A percentile compares a stretch with the other conserved stretches of the same genome.
Evolutionary conservation across 2,329 filamentous ascomycete species (phyloP).

Genomic region (Botrytis elliptica): DNA sequence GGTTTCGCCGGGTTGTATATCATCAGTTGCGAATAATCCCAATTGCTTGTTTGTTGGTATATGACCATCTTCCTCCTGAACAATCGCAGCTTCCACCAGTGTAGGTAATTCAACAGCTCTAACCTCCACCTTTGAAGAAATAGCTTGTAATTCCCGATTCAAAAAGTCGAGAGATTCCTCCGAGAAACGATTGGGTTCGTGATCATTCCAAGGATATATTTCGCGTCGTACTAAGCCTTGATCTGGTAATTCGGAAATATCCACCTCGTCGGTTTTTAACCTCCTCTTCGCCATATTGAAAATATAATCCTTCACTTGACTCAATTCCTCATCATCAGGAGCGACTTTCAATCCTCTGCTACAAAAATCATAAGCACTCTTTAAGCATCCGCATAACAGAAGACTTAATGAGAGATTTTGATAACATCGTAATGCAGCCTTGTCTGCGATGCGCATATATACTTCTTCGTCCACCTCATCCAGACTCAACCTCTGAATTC

Average conservation of each 20-base stretch:
- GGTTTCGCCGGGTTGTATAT: slow-evolving; percentile 72
- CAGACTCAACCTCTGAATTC: slow-evolving; percentile 30
- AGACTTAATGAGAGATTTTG: slow-evolving; percentile 58
- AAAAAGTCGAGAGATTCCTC: slow-evolving; percentile 67
- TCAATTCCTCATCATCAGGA: slow-evolving; percentile 55
- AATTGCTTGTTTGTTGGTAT: slow-evolving; percentile 70
- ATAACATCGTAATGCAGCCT: slow-evolving; percentile 57
- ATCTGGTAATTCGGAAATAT: slow-evolving; percentile 62
- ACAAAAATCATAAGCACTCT: slow-evolving; percentile 66
- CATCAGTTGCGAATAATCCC: slow-evolving; percentile 82
- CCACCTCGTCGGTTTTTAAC: slow-evolving; percentile 46
- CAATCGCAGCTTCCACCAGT: slow-evolving; percentile 52
- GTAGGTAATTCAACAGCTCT: slow-evolving; percentile 73
- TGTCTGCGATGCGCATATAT: slow-evolving; percentile 45
- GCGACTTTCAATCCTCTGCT: slow-evolving; percentile 57
- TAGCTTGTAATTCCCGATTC: slow-evolving; percentile 65
- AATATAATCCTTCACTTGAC: slow-evolving; percentile 54
- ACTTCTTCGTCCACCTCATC: slow-evolving; percentile 41
- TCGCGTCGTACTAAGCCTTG: slow-evolving; percentile 67
- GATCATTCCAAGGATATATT: slow-evolving; percentile 67
- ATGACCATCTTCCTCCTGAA: slow-evolving; percentile 49
- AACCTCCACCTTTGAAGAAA: slow-evolving; percentile 81
- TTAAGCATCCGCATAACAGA: slow-evolving; percentile 65
- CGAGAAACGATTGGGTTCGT: slow-evolving; percentile 70
- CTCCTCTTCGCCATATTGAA: slow-evolving; percentile 51